Conservation (phyloP, 1,284 basidiomycete genomes). For the Mycena citricolor region DNA sequence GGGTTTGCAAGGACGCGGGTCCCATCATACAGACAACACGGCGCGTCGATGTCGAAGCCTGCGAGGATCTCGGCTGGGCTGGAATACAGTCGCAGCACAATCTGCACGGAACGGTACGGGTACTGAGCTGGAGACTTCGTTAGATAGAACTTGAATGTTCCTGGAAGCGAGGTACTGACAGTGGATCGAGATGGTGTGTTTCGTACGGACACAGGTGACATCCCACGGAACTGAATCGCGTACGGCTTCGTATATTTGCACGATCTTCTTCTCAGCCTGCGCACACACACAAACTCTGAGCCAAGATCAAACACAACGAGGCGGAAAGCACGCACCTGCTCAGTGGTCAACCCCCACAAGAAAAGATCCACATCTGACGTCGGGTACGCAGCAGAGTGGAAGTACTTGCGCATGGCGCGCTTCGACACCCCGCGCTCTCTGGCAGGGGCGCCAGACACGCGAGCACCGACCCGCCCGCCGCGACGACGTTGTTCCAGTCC, state of each 20-base stretch:
- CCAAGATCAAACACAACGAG: too few species aligned
- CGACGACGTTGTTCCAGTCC: slow-evolving; percentile 62
- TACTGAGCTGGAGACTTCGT: slow-evolving; percentile 48
- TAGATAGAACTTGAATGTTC: background rate
- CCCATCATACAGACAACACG: slow-evolving; percentile 56
- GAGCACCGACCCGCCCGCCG: slow-evolving; percentile 56
- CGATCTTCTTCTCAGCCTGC: slow-evolving; percentile 58
- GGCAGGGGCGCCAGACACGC: slow-evolving; percentile 54
- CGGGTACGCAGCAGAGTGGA: slow-evolving; percentile 51
- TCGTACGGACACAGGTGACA: slow-evolving; percentile 61
- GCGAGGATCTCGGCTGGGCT: slow-evolving; percentile 62
- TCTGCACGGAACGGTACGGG: slow-evolving; percentile 59
- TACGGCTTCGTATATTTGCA: slow-evolving; percentile 57
- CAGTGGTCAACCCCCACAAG: slow-evolving; percentile 54
- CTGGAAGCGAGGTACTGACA: slow-evolving; percentile 34
- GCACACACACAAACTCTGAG: slow-evolving; percentile 1
- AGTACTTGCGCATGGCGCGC: slow-evolving; percentile 53
- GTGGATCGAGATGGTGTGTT: slow-evolving; percentile 62
- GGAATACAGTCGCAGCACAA: slow-evolving; percentile 53
- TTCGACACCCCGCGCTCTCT: slow-evolving; percentile 47
- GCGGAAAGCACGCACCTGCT: slow-evolving; percentile 46
- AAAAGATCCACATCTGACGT: slow-evolving; percentile 65
- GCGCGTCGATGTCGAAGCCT: slow-evolving; percentile 62
- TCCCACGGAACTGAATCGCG: slow-evolving; percentile 64
- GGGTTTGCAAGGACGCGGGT: slow-evolving; percentile 56